A percentile compares a stretch with the other conserved stretches of the same genome.
Evolutionary conservation across 306 rosid species (phyloP).

Genomic region (Purshia tridentata): DNA sequence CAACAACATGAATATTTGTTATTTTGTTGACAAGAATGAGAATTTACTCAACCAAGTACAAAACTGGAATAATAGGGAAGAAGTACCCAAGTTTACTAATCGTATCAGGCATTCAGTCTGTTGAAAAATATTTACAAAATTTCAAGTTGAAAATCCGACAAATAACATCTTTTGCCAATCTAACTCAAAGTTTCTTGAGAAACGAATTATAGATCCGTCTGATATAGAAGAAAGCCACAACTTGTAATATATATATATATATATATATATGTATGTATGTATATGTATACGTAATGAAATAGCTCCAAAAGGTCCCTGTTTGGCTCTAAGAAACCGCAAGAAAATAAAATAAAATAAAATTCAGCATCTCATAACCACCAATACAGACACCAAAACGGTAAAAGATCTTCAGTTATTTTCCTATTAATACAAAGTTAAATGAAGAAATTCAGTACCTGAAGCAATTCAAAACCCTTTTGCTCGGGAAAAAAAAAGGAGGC

Average conservation of each 20-base stretch:
- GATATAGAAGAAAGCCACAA: not conserved
- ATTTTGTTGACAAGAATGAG: not conserved
- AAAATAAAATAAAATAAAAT: not conserved
- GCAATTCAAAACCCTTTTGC: conserved; percentile 1
- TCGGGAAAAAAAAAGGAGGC: not conserved
- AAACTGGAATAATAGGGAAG: not conserved
- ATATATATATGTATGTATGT: no score
- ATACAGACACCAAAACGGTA: not conserved
- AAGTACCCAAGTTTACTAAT: not conserved
- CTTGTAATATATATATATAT: not conserved
- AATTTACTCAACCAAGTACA: not conserved
- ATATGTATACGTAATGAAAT: no score
- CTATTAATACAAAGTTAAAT: not conserved
- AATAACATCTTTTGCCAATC: not conserved
- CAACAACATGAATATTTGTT: not conserved
- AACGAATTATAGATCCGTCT: not conserved
- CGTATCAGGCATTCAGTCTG: not conserved
- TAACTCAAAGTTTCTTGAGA: not conserved
- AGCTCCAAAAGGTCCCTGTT: not conserved
- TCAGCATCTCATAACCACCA: not conserved
- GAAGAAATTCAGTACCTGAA: conserved; percentile 12
- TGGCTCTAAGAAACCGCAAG: not conserved
- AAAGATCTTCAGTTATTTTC: not conserved
- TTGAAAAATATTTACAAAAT: not conserved
- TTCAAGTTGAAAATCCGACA: not conserved